phyloP scores from a whole-genome alignment of 2,329 filamentous ascomycete species.

The Elsinoe australis region DNA sequence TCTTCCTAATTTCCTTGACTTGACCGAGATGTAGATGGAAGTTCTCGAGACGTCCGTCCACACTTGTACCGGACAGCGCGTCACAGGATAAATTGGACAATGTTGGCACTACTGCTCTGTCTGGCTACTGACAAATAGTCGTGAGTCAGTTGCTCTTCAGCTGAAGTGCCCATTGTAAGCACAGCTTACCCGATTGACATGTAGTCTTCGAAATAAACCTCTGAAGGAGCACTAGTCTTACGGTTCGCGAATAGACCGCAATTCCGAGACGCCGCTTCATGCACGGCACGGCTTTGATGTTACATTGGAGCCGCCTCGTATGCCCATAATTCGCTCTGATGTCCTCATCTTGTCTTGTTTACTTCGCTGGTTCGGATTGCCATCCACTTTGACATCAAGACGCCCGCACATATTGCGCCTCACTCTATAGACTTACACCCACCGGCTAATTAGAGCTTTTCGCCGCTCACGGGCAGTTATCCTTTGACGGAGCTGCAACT shows the following conservation, averaged over 20 bases:
- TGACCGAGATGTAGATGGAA: no score
- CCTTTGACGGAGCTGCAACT: no score
- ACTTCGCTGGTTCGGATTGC: background rate
- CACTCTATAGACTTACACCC: no score
- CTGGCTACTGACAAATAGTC: slow-evolving; percentile 1
- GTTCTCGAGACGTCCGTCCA: no score
- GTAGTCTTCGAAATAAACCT: slow-evolving; percentile 12
- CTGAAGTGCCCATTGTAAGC: slow-evolving; percentile 7
- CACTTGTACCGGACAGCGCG: background rate
- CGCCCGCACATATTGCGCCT: no score
- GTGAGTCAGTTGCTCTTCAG: slow-evolving; percentile 9
- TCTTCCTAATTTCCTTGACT: slow-evolving; percentile 4
- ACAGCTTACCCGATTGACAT: slow-evolving; percentile 4
- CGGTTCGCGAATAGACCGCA: no score
- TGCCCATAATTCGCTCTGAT: background rate
- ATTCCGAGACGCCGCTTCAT: background rate
- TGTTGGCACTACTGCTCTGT: slow-evolving; percentile 13
- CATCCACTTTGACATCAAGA: no score
- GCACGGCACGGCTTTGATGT: background rate
- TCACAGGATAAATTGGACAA: slow-evolving; percentile 4
- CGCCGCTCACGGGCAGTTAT: no score
- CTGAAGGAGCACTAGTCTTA: slow-evolving; percentile 11
- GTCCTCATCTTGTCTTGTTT: background rate
- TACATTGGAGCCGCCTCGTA: slow-evolving; percentile 7
- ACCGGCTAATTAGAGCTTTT: no score